Percentiles rank a stretch among this genome's conserved stretches.
Evolutionary conservation across 192 early-diverging fungal species (phyloP).

Genomic region (Coemansia sp.): DNA sequence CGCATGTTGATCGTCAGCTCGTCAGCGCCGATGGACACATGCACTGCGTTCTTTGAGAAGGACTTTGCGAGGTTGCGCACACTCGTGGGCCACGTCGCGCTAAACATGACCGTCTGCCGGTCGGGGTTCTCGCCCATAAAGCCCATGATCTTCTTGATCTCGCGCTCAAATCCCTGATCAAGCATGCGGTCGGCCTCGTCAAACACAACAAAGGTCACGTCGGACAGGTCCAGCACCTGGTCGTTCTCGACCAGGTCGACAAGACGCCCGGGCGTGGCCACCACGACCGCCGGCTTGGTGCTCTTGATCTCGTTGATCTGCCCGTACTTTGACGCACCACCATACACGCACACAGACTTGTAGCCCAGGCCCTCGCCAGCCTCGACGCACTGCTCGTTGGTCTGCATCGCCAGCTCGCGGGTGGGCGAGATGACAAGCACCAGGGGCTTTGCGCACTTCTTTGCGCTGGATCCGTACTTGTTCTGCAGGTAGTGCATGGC

Average conservation of each 20-base stretch:
- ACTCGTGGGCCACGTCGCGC: constrained; percentile 90
- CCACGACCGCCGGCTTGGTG: constrained; percentile 58
- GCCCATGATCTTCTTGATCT: constrained; percentile 79
- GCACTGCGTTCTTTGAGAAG: constrained; percentile 75
- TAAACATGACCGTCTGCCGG: constrained; percentile 94
- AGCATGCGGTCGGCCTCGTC: constrained; percentile 99
- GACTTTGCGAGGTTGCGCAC: constrained; percentile 83
- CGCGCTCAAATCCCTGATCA: constrained; percentile 90
- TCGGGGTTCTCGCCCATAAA: constrained; percentile 64
- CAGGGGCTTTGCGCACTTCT: constrained; percentile 65
- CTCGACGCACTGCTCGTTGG: constrained; percentile 79
- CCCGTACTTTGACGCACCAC: constrained; percentile 78
- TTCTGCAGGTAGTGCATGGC: constrained; percentile 76
- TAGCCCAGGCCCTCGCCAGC: constrained; percentile 65
- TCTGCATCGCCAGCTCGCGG: constrained; percentile 93
- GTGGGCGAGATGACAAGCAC: constrained; percentile 91
- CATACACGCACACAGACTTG: constrained; percentile 78
- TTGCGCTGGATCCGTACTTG: constrained; percentile 62
- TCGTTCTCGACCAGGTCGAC: constrained; percentile 85
- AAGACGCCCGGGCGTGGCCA: constrained; percentile 95
- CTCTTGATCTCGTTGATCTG: constrained; percentile 60
- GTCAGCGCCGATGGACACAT: constrained; percentile 82
- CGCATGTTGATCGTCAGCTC: constrained; percentile 84
- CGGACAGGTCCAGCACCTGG: constrained; percentile 69
- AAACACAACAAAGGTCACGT: constrained; percentile 85